A percentile compares a stretch with the other conserved stretches of the same genome.
Conservation (phyloP, 441 rosid species). For the Codiaeum variegatum region DNA sequence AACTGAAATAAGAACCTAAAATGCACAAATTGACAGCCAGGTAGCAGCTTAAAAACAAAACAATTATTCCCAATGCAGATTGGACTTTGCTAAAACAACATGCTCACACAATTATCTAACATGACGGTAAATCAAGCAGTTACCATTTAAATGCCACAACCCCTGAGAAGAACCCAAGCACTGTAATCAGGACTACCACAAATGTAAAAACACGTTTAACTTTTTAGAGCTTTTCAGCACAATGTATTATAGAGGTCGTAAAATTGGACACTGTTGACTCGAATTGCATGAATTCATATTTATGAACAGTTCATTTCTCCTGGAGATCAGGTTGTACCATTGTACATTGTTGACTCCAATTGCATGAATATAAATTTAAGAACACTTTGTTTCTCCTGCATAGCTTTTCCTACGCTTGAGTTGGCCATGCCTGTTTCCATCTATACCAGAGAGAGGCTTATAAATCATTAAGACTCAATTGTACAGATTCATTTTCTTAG, state of each 20-base stretch:
- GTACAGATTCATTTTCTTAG: neutral
- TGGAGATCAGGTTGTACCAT: neutral
- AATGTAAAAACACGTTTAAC: neutral
- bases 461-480: neutral
- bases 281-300: neutral
- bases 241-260: neutral
- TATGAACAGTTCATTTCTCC: neutral
- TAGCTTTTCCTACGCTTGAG: no score
- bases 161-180: neutral
- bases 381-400: neutral
- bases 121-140: neutral
- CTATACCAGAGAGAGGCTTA: neutral
- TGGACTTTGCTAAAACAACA: neutral
- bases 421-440: neutral
- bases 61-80: neutral
- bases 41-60: neutral
- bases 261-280: neutral
- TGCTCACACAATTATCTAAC: no score
- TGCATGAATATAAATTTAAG: neutral
- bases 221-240: neutral
- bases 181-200: neutral
- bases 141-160: neutral
- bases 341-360: neutral
- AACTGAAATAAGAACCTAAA: neutral
- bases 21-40: neutral